Conservation (phyloP, 805 yeast species). For the Dipodascopsis uninucleata region DNA sequence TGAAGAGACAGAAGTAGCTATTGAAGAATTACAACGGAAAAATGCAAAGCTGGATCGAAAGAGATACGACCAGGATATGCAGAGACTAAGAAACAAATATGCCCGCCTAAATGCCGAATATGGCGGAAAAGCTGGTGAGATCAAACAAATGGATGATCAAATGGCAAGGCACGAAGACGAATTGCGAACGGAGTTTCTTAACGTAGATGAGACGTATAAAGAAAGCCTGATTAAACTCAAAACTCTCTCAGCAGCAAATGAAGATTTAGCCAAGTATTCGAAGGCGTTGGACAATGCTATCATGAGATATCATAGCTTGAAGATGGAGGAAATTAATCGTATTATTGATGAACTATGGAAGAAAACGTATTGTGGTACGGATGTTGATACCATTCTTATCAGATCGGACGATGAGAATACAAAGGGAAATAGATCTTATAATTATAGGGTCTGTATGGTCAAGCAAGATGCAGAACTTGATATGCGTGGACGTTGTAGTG, state of each 20-base stretch:
- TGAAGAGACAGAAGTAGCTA: conserved; percentile 38
- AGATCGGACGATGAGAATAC: conserved; percentile 65
- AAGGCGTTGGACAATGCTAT: conserved; percentile 89
- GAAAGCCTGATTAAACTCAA: conserved; percentile 72
- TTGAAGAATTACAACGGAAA: conserved; percentile 47
- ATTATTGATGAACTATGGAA: conserved; percentile 92
- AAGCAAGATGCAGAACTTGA: conserved; percentile 89
- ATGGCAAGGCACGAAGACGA: conserved; percentile 54
- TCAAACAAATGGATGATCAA: conserved; percentile 76
- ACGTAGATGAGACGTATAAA: conserved; percentile 60
- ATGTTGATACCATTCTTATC: conserved; percentile 84
- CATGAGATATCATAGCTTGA: conserved; percentile 83
- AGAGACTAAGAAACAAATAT: conserved; percentile 47
- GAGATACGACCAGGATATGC: conserved; percentile 57
- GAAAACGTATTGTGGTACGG: conserved; percentile 89
- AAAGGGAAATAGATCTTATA: conserved; percentile 39
- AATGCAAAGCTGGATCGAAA: conserved; percentile 61
- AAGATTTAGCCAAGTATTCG: conserved; percentile 75
- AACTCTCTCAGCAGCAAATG: conserved; percentile 68
- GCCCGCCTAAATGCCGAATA: conserved; percentile 58
- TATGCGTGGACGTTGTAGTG: conserved; percentile 97
- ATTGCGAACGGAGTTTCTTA: conserved; percentile 63
- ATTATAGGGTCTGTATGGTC: conserved; percentile 66
- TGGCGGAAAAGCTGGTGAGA: conserved; percentile 80
- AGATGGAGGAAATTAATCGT: conserved; percentile 89